Evolutionary conservation across 169 alveolate genomes (phyloP).

Genomic region (Plasmodium coatneyi): DNA sequence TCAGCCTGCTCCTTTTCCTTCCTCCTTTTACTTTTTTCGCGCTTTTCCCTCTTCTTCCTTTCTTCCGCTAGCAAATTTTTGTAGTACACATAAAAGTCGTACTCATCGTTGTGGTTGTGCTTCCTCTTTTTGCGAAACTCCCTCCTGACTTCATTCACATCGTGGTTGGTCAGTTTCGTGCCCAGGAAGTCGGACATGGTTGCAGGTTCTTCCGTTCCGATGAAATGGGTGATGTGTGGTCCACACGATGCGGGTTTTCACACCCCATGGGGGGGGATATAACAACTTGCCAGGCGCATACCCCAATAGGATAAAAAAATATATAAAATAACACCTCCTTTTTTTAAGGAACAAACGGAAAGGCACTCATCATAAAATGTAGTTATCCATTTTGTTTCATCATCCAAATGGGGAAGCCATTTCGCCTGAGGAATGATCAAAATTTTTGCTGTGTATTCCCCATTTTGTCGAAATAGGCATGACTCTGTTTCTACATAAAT

Average conservation of each 20-base stretch:
- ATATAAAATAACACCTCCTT: background rate
- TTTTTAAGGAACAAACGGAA: background rate
- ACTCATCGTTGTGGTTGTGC: constrained; percentile 34
- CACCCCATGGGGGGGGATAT: background rate
- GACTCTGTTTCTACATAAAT: background rate
- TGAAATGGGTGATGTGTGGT: background rate
- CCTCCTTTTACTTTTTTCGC: background rate
- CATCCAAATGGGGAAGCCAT: background rate
- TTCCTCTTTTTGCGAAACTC: constrained; percentile 45
- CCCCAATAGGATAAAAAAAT: background rate
- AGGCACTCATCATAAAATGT: background rate
- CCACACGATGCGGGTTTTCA: background rate
- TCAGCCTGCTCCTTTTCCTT: background rate
- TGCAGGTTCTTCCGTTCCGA: background rate
- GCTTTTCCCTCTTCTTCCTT: constrained; percentile 29
- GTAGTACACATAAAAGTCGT: constrained; percentile 72
- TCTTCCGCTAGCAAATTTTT: constrained; percentile 40
- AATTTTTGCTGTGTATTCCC: background rate
- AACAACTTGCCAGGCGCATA: background rate
- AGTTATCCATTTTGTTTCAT: background rate
- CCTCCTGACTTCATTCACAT: constrained; percentile 27
- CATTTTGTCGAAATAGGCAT: background rate
- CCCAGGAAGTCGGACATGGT: constrained; percentile 63
- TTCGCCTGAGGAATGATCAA: background rate
- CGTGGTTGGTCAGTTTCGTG: constrained; percentile 31